Conservation (phyloP, 805 yeast species). For the Teunomyces lycoperdinae region DNA sequence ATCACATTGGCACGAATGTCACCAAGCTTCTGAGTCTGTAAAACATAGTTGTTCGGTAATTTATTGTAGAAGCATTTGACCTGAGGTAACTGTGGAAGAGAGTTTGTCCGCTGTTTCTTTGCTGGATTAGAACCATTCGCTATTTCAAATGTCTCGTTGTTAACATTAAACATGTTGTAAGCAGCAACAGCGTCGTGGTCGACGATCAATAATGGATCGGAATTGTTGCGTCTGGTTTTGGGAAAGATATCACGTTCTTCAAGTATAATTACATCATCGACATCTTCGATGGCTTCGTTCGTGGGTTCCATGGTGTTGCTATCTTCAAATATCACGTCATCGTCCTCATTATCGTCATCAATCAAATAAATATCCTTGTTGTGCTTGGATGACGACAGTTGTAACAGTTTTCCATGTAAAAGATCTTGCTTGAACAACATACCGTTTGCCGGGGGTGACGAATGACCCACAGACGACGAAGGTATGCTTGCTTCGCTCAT, state of each 20-base stretch:
- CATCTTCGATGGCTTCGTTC: slow-evolving; percentile 14
- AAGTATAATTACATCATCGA: slow-evolving; percentile 29
- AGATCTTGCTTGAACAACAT: not conserved
- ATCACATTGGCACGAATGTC: slow-evolving; percentile 38
- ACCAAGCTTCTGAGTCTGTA: slow-evolving; percentile 38
- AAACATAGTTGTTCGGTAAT: slow-evolving; percentile 33
- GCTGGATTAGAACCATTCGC: slow-evolving; percentile 8
- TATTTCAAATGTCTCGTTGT: slow-evolving; percentile 16
- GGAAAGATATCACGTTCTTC: slow-evolving; percentile 29
- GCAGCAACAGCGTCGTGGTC: slow-evolving; percentile 42
- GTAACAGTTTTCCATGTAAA: not conserved
- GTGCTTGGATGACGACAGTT: not conserved
- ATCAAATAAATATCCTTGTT: slow-evolving; percentile 5
- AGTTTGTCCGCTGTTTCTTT: slow-evolving; percentile 41
- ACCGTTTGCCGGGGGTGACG: slow-evolving; percentile 2
- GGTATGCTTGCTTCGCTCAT: slow-evolving; percentile 5
- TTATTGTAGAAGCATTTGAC: slow-evolving; percentile 41
- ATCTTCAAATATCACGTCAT: slow-evolving; percentile 7
- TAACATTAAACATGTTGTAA: slow-evolving; percentile 43
- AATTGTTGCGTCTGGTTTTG: slow-evolving; percentile 13
- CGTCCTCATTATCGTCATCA: slow-evolving; percentile 10
- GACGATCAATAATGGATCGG: slow-evolving; percentile 33
- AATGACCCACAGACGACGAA: slow-evolving; percentile 3
- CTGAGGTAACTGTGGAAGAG: slow-evolving; percentile 45
- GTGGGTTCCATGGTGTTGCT: slow-evolving; percentile 4